phyloP scores from a whole-genome alignment of 2,329 filamentous ascomycete genomes.

The Sporothrix euskadiensis region DNA sequence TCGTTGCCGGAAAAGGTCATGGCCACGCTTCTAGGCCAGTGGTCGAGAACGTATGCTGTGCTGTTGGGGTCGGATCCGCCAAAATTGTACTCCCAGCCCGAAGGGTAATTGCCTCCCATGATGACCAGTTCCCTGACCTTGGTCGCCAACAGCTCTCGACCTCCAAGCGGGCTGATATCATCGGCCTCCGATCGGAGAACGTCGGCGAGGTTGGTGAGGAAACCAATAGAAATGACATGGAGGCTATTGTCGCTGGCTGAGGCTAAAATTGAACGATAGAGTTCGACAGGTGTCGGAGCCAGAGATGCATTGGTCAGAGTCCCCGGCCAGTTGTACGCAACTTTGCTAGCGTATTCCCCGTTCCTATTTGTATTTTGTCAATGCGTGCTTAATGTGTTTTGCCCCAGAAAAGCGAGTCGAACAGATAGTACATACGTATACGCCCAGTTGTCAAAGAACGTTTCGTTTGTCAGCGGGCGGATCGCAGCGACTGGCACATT shows the following conservation, averaged over 20 bases:
- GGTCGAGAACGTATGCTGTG: constrained; percentile 49
- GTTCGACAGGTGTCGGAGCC: constrained; percentile 45
- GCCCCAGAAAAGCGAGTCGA: background rate
- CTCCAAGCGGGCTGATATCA: constrained; percentile 42
- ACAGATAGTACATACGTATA: constrained; percentile 12
- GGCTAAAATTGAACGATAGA: constrained; percentile 49
- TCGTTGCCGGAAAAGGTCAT: constrained; percentile 49
- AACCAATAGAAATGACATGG: constrained; percentile 49
- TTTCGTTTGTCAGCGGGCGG: constrained; percentile 45
- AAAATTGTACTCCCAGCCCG: constrained; percentile 53
- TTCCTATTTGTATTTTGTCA: constrained; percentile 28
- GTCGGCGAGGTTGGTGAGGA: constrained; percentile 50
- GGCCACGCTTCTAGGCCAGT: constrained; percentile 42
- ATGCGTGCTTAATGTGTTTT: background rate
- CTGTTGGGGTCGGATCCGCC: constrained; percentile 41
- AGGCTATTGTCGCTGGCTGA: constrained; percentile 46
- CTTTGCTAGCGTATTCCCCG: constrained; percentile 50
- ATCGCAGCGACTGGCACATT: constrained; percentile 43
- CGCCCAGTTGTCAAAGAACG: constrained; percentile 46
- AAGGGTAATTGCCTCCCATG: constrained; percentile 54
- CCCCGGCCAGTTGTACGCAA: constrained; percentile 46
- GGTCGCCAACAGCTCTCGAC: constrained; percentile 44
- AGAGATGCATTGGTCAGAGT: constrained; percentile 42
- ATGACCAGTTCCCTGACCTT: constrained; percentile 54
- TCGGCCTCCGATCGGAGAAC: constrained; percentile 50